A percentile compares a stretch with the other conserved stretches of the same genome.
Evolutionary conservation across 257 asterid species (phyloP).

Genomic region (Nicotiana noctiflora): DNA sequence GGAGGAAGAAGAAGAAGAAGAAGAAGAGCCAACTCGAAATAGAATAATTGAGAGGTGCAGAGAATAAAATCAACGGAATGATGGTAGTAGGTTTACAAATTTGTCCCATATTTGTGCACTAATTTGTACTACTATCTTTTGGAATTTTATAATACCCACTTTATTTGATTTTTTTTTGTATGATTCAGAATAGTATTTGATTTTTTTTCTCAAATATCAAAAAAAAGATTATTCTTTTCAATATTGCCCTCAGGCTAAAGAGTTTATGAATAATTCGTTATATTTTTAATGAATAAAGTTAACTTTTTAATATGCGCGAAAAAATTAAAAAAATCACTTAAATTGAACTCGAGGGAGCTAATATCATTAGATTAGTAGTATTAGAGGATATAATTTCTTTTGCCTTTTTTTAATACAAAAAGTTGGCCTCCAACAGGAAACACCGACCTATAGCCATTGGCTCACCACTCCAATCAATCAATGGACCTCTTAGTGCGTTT

Average conservation of each 20-base stretch:
- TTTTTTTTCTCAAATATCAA: too few species aligned
- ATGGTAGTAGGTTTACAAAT: conserved; percentile 30
- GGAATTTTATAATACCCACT: neutral
- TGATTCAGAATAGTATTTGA: too few species aligned
- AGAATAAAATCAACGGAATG: conserved; percentile 27
- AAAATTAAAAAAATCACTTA: too few species aligned
- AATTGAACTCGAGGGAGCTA: too few species aligned
- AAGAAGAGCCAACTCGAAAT: conserved; percentile 24
- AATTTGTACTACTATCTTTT: neutral
- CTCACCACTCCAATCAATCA: conserved; percentile 40
- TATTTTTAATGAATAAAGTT: too few species aligned
- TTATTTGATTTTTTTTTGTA: too few species aligned
- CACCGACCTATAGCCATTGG: conserved; percentile 24
- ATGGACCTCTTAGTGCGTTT: conserved; percentile 44
- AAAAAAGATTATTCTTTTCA: too few species aligned
- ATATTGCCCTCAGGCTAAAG: too few species aligned
- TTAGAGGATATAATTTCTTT: neutral
- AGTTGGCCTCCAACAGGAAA: conserved; percentile 14
- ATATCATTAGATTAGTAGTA: neutral
- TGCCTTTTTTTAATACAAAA: conserved; percentile 3
- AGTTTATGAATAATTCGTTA: too few species aligned
- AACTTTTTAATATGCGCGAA: too few species aligned
- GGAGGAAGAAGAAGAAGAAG: conserved; percentile 31
- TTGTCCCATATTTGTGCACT: conserved; percentile 20
- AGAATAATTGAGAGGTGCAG: conserved; percentile 29